phyloP scores from a whole-genome alignment of 192 early-diverging fungal genomes.

The Backusella parvicylindrica region DNA sequence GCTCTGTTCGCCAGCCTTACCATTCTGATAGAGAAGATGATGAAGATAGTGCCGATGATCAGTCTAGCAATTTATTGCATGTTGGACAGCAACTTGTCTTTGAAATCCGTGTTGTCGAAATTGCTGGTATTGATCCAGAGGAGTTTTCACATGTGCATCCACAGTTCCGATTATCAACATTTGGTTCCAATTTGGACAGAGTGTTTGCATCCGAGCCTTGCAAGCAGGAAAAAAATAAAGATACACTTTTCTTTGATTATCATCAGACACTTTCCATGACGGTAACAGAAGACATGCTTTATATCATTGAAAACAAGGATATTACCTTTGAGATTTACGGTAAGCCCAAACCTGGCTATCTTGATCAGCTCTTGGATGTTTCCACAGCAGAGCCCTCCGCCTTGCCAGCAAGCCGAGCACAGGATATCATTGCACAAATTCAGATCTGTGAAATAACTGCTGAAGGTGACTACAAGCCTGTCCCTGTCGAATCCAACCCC shows the following conservation, averaged over 20 bases:
- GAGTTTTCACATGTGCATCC: constrained; percentile 67
- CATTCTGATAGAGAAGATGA: not conserved
- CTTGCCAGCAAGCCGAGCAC: constrained; percentile 16
- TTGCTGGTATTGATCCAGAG: constrained; percentile 54
- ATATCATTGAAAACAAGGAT: constrained; percentile 20
- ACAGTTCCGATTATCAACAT: constrained; percentile 64
- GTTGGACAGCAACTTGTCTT: constrained; percentile 56
- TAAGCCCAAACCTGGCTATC: constrained; percentile 27
- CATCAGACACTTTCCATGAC: constrained; percentile 46
- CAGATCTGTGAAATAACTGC: constrained; percentile 64
- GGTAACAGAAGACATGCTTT: constrained; percentile 21
- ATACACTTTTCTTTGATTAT: constrained; percentile 54
- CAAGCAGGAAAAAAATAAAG: constrained; percentile 17
- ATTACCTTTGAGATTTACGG: constrained; percentile 55
- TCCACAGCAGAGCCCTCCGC: not conserved
- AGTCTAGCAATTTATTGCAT: constrained; percentile 26
- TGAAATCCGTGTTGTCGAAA: constrained; percentile 57
- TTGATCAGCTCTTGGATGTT: constrained; percentile 13
- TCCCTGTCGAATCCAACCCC: constrained; percentile 43
- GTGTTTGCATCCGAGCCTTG: constrained; percentile 58
- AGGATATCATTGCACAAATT: constrained; percentile 63
- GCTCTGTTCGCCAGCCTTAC: not conserved
- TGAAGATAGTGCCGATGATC: not conserved
- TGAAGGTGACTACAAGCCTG: constrained; percentile 61
- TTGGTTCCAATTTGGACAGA: constrained; percentile 47